Evolutionary conservation across 192 early-diverging fungal genomes (phyloP).

Genomic region (Coemansia furcata): DNA sequence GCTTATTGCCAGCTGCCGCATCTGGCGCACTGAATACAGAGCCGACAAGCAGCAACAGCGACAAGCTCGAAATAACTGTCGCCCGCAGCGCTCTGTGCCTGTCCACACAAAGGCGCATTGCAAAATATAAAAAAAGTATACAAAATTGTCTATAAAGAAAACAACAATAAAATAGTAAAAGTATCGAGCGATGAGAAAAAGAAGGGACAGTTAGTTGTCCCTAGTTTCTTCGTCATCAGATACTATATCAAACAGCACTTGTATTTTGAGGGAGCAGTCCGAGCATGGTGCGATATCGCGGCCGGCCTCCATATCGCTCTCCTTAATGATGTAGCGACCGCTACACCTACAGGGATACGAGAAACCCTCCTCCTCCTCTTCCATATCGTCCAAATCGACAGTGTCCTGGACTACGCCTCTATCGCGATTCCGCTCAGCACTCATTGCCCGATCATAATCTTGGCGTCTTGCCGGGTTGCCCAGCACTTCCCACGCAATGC

Average conservation of each 20-base stretch:
- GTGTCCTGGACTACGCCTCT: slow-evolving; percentile 67
- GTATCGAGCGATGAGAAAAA: not conserved
- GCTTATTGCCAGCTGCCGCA: not conserved
- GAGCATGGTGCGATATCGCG: slow-evolving; percentile 63
- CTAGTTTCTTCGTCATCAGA: slow-evolving; percentile 24
- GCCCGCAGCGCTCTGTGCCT: not conserved
- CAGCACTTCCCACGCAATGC: slow-evolving; percentile 43
- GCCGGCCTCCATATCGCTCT: slow-evolving; percentile 64
- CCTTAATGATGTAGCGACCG: slow-evolving; percentile 58
- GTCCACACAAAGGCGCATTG: not conserved
- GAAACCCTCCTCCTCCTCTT: slow-evolving; percentile 53
- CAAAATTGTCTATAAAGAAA: not conserved
- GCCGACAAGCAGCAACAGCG: not conserved
- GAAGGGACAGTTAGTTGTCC: not conserved
- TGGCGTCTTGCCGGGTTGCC: slow-evolving; percentile 20
- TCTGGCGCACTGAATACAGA: not conserved
- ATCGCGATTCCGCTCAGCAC: slow-evolving; percentile 1
- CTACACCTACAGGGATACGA: slow-evolving; percentile 66
- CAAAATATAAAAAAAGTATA: not conserved
- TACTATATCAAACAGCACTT: slow-evolving; percentile 63
- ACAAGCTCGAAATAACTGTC: not conserved
- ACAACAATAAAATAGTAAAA: not conserved
- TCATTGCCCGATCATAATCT: slow-evolving; percentile 28
- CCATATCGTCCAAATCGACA: slow-evolving; percentile 82
- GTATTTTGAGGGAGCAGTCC: slow-evolving; percentile 67